Conservation (phyloP, 2,329 filamentous ascomycete genomes). For the Parascedosporium putredinis region DNA sequence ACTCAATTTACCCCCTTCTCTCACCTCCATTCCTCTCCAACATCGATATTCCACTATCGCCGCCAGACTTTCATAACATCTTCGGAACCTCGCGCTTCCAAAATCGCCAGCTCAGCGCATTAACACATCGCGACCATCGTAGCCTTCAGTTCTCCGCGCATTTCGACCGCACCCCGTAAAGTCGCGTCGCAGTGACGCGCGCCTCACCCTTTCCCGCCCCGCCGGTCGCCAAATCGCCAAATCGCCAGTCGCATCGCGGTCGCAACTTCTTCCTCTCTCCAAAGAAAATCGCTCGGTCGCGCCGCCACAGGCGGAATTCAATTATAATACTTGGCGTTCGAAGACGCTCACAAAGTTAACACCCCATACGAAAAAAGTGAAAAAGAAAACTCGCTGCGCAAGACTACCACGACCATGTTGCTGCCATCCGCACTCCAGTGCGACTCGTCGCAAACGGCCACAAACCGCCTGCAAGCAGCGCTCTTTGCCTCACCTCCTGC, state of each 20-base stretch:
- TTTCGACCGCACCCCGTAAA: too few relatives aligned
- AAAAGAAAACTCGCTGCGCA: background rate
- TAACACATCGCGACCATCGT: too few relatives aligned
- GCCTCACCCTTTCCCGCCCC: too few relatives aligned
- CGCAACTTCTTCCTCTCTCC: too few relatives aligned
- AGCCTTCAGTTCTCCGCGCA: too few relatives aligned
- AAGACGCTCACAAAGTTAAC: background rate
- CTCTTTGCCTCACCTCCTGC: conserved; percentile 46
- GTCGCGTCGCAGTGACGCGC: too few relatives aligned
- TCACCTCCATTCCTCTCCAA: background rate
- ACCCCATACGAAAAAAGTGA: too few relatives aligned
- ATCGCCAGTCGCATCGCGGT: background rate
- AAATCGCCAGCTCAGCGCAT: too few relatives aligned
- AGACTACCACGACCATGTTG: conserved; percentile 38
- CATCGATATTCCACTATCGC: background rate
- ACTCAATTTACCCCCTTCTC: background rate
- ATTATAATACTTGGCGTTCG: background rate
- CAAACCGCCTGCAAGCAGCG: conserved; percentile 31
- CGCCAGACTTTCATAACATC: too few relatives aligned
- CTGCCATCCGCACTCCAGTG: conserved; percentile 49
- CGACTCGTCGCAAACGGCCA: conserved; percentile 36
- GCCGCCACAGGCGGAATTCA: conserved; percentile 1
- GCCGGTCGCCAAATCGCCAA: background rate
- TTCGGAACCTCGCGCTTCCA: too few relatives aligned
- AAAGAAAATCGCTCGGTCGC: too few relatives aligned